A percentile compares a stretch with the other conserved stretches of the same genome.
Evolutionary conservation across 805 yeast genomes (phyloP).

Genomic region (Cyberlindnera japonica): DNA sequence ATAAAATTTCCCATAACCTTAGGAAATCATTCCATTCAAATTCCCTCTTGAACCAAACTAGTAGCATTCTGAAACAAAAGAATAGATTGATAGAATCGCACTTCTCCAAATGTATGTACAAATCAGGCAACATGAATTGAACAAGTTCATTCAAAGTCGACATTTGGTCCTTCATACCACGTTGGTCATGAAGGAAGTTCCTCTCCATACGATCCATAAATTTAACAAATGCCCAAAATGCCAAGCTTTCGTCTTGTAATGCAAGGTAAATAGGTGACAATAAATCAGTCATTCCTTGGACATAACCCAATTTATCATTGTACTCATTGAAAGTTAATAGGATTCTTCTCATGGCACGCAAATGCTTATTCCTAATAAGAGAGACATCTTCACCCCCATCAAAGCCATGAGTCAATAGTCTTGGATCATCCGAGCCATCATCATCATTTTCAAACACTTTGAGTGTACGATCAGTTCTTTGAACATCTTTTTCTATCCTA

Average conservation of each 20-base stretch:
- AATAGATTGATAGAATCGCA: slow-evolving; percentile 89
- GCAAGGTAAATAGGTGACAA: slow-evolving; percentile 77
- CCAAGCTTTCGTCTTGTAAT: slow-evolving; percentile 63
- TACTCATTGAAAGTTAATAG: slow-evolving; percentile 82
- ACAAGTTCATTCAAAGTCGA: slow-evolving; percentile 74
- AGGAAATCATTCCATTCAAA: slow-evolving; percentile 74
- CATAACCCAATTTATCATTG: slow-evolving; percentile 84
- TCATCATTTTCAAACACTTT: slow-evolving; percentile 49
- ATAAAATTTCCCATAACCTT: slow-evolving; percentile 86
- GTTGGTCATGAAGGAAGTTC: slow-evolving; percentile 85
- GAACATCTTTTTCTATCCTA: slow-evolving; percentile 90
- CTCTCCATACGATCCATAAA: slow-evolving; percentile 96
- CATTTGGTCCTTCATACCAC: slow-evolving; percentile 92
- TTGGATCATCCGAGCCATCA: slow-evolving; percentile 31
- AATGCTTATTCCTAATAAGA: slow-evolving; percentile 70
- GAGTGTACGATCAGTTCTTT: slow-evolving; percentile 81
- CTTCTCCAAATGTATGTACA: slow-evolving; percentile 76
- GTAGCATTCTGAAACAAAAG: slow-evolving; percentile 90
- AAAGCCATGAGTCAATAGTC: slow-evolving; percentile 17
- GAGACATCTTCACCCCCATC: slow-evolving; percentile 43
- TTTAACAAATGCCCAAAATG: slow-evolving; percentile 85
- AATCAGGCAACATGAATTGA: slow-evolving; percentile 84
- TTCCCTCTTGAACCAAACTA: slow-evolving; percentile 95
- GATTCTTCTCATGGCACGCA: slow-evolving; percentile 69
- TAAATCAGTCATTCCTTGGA: slow-evolving; percentile 97